Evolutionary conservation across 2,329 filamentous ascomycete species (phyloP).

Genomic region (Ciborinia camelliae): DNA sequence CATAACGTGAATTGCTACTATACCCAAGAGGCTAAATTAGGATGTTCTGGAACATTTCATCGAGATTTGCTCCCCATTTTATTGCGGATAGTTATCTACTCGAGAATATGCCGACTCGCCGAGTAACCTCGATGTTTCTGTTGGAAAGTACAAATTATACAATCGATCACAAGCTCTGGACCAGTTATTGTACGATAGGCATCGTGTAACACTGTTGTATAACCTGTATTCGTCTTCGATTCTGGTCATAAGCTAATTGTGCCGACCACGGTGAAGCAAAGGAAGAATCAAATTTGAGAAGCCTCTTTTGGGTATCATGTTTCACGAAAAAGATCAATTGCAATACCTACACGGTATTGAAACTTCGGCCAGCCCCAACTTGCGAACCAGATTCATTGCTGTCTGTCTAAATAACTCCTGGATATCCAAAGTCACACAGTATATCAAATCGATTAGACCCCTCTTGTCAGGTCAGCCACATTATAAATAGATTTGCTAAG

Average conservation of each 20-base stretch:
- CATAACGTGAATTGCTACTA: constrained; percentile 13
- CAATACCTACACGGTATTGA: background rate
- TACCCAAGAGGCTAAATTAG: too few species aligned
- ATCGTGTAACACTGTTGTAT: background rate
- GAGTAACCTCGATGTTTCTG: constrained; percentile 12
- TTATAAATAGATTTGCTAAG: background rate
- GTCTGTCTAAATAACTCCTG: background rate
- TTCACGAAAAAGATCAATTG: background rate
- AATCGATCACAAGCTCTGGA: constrained; percentile 17
- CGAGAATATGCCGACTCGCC: constrained; percentile 9
- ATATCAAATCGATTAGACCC: background rate
- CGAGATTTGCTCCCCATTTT: constrained; percentile 15
- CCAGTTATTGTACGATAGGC: constrained; percentile 1
- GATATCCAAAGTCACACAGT: background rate
- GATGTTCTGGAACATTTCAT: constrained; percentile 18
- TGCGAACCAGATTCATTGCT: background rate
- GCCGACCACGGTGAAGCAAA: background rate
- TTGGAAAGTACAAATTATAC: constrained; percentile 1
- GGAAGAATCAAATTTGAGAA: background rate
- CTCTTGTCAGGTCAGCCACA: background rate
- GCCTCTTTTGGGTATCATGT: background rate
- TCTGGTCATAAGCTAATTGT: background rate
- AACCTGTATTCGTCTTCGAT: background rate
- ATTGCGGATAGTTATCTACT: constrained; percentile 7
- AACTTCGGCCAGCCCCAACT: background rate